phyloP scores from a whole-genome alignment of 177 flowering plant genomes.

The Vitis hybrid region DNA sequence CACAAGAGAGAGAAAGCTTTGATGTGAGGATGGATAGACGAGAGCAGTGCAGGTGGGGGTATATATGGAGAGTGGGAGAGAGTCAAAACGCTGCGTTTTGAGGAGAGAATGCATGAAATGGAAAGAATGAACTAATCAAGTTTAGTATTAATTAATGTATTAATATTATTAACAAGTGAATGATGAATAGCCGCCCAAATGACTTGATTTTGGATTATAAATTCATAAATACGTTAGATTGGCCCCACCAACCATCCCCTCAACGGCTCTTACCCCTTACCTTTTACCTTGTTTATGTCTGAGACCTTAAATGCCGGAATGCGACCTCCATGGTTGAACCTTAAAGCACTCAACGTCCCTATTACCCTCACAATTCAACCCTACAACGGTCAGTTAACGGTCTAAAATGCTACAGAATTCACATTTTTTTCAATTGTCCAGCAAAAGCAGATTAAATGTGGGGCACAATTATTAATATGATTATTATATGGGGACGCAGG shows the following conservation, averaged over 20 bases:
- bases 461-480: too few relatives aligned
- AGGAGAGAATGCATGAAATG: neutral
- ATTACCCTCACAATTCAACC: too few relatives aligned
- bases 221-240: slow-evolving; percentile 5
- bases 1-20: neutral
- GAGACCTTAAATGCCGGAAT: too few relatives aligned
- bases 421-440: too few relatives aligned
- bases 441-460: too few relatives aligned
- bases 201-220: slow-evolving; percentile 7
- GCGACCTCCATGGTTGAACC: too few relatives aligned
- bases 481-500: too few relatives aligned
- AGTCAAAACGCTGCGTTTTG: neutral
- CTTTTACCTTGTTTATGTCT: neutral
- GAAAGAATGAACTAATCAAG: neutral
- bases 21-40: neutral
- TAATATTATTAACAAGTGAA: neutral
- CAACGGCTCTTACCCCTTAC: slow-evolving; percentile 10
- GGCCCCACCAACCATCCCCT: slow-evolving; percentile 14
- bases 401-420: too few relatives aligned
- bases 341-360: too few relatives aligned
- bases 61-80: slow-evolving; percentile 6
- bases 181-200: slow-evolving; percentile 14
- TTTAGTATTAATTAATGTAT: neutral
- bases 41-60: neutral
- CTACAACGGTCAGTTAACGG: too few relatives aligned